Conservation (phyloP, 208 protist species). For the Leishmania tropica region DNA sequence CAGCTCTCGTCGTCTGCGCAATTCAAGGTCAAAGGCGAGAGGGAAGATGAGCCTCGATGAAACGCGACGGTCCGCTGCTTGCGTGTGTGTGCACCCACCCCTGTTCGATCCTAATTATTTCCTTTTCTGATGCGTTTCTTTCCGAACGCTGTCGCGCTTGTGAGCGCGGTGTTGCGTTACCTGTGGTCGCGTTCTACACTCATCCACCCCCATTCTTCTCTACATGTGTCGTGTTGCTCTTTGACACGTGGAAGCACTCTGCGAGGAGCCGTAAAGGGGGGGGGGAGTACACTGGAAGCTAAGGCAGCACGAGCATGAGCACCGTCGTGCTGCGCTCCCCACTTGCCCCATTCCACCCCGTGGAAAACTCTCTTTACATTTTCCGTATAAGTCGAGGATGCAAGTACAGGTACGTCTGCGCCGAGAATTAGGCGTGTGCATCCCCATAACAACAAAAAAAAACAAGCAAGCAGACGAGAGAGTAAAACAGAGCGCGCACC, state of each 20-base stretch:
- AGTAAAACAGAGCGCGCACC: background rate
- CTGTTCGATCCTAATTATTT: background rate
- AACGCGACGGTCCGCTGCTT: background rate
- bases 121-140: background rate
- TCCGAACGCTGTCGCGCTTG: background rate
- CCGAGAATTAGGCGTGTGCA: background rate
- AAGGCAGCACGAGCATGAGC: background rate
- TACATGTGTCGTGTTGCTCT: background rate
- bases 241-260: background rate
- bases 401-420: background rate
- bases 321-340: background rate
- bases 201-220: background rate
- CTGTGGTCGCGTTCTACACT: background rate
- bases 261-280: background rate
- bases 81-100: background rate
- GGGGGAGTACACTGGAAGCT: background rate
- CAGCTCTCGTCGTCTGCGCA: background rate
- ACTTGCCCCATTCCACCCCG: background rate
- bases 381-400: background rate
- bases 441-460: background rate
- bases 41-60: background rate
- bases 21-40: background rate
- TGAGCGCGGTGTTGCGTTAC: background rate
- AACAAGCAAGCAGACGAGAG: background rate
- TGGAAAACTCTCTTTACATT: background rate